Percentiles rank a stretch among this genome's conserved stretches.
These are phyloP conservation scores for Chaetomiaceae sp. DNA, from an alignment of 2,329 filamentous ascomycete genomes.

Conservation along the genomic window DNA sequence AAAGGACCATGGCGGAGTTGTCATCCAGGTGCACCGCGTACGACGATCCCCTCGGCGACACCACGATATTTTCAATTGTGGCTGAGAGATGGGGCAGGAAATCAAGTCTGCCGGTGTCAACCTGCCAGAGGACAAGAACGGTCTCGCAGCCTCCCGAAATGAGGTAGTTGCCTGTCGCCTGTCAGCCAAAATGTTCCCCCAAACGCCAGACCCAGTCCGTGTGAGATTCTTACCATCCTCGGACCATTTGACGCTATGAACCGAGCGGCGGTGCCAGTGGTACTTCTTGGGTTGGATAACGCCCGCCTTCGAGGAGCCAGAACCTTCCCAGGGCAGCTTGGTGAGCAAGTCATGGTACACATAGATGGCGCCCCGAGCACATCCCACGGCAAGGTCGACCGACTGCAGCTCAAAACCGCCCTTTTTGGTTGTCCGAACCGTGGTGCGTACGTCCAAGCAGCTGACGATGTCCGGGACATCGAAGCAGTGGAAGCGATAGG, in stretches of 20 bases:
- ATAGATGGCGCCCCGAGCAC: slow-evolving; percentile 69
- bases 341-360: slow-evolving; percentile 72
- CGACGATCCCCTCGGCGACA: slow-evolving; percentile 73
- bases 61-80: slow-evolving; percentile 74
- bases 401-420: slow-evolving; percentile 27
- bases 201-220: background rate
- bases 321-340: slow-evolving; percentile 46
- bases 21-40: slow-evolving; percentile 85
- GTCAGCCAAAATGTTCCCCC: slow-evolving; percentile 28
- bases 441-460: slow-evolving; percentile 58
- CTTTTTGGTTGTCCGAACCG: slow-evolving; percentile 30
- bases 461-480: slow-evolving; percentile 60
- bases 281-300: slow-evolving; percentile 59
- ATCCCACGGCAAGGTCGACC: slow-evolving; percentile 68
- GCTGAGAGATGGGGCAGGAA: slow-evolving; percentile 87
- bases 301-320: slow-evolving; percentile 38
- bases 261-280: slow-evolving; percentile 87
- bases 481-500: slow-evolving; percentile 55
- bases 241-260: slow-evolving; percentile 86
- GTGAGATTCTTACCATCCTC: slow-evolving; percentile 62
- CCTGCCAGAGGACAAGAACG: slow-evolving; percentile 85
- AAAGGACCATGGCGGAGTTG: slow-evolving; percentile 86
- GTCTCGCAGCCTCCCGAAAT: slow-evolving; percentile 91
- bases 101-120: slow-evolving; percentile 78
- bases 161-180: slow-evolving; percentile 71